Evolutionary conservation across 495 filamentous ascomycete species (phyloP).

Genomic region (Peziza echinospora): DNA sequence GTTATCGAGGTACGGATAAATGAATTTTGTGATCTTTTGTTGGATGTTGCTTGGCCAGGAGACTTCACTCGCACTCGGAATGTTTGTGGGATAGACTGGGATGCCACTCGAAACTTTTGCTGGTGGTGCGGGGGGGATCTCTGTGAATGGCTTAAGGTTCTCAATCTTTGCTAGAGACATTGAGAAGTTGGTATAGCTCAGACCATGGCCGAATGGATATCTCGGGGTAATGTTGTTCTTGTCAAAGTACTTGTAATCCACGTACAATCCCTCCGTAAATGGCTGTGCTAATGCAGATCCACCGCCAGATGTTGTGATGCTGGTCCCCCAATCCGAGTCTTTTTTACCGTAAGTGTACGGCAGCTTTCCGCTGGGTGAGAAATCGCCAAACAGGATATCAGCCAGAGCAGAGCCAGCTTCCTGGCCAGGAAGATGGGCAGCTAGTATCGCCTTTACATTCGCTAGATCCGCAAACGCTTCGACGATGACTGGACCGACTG

Average conservation of each 20-base stretch:
- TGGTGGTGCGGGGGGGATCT: conserved; percentile 25
- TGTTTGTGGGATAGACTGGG: conserved; percentile 32
- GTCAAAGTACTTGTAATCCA: conserved; percentile 50
- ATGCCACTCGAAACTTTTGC: conserved; percentile 30
- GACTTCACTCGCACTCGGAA: conserved; percentile 42
- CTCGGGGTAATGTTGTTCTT: conserved; percentile 38
- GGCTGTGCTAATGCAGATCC: conserved; percentile 30
- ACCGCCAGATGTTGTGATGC: conserved; percentile 20
- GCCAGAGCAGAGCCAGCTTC: conserved; percentile 35
- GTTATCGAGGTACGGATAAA: conserved; percentile 49
- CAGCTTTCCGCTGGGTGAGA: conserved; percentile 39
- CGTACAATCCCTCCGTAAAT: conserved; percentile 39
- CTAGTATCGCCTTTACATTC: conserved; percentile 41
- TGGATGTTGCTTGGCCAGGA: conserved; percentile 37
- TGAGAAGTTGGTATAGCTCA: conserved; percentile 47
- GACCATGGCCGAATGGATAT: conserved; percentile 51
- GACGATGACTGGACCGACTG: conserved; percentile 34
- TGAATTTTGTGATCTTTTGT: conserved; percentile 39
- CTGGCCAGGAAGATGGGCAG: conserved; percentile 39
- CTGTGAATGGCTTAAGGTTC: conserved; percentile 7
- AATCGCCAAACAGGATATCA: conserved; percentile 36
- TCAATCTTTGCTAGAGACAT: conserved; percentile 25
- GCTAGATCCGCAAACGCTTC: conserved; percentile 37
- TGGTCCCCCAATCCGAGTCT: conserved; percentile 35
- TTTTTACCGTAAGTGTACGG: conserved; percentile 48